A percentile compares a stretch with the other conserved stretches of the same genome.
Evolutionary conservation across 768 basidiomycete genomes (phyloP).

Genomic region (Mycena epipterygia): DNA sequence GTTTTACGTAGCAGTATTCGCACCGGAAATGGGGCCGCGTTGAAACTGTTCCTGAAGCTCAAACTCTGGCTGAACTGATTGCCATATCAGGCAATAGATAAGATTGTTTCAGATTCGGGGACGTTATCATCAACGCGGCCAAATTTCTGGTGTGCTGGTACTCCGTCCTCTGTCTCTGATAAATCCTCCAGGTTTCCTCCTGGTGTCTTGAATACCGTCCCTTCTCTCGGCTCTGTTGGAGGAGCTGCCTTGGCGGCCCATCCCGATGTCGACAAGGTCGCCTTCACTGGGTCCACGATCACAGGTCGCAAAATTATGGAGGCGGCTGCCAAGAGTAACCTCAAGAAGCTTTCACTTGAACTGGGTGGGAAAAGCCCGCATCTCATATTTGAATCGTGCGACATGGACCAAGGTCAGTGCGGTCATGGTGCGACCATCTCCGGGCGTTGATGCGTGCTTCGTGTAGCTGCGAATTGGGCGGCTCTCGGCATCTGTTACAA

Average conservation of each 20-base stretch:
- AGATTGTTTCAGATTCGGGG: too few species aligned
- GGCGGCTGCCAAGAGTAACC: slow-evolving; percentile 92
- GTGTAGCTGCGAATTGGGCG: slow-evolving; percentile 84
- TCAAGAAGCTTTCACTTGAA: slow-evolving; percentile 96
- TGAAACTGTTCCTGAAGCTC: too few species aligned
- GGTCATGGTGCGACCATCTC: neutral
- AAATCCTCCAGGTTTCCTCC: slow-evolving; percentile 77
- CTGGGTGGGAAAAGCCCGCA: slow-evolving; percentile 95
- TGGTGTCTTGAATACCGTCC: slow-evolving; percentile 91
- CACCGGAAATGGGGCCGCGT: too few species aligned
- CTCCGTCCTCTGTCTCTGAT: slow-evolving; percentile 28
- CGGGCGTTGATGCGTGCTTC: neutral
- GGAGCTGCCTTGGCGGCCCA: slow-evolving; percentile 90
- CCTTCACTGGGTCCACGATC: slow-evolving; percentile 93
- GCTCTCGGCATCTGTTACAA: slow-evolving; percentile 91
- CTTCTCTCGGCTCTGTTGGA: slow-evolving; percentile 84
- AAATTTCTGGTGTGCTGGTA: neutral
- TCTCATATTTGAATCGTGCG: slow-evolving; percentile 91
- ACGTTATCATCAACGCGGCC: too few species aligned
- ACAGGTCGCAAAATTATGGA: slow-evolving; percentile 94
- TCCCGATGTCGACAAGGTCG: slow-evolving; percentile 91
- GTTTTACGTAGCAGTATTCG: too few species aligned
- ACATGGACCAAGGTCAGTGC: slow-evolving; percentile 83
- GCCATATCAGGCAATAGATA: too few species aligned
- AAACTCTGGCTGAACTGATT: too few species aligned